Percentiles rank a stretch among this genome's conserved stretches.
Evolutionary conservation across 768 basidiomycete species (phyloP).

Genomic region (Termitomyces sp.): DNA sequence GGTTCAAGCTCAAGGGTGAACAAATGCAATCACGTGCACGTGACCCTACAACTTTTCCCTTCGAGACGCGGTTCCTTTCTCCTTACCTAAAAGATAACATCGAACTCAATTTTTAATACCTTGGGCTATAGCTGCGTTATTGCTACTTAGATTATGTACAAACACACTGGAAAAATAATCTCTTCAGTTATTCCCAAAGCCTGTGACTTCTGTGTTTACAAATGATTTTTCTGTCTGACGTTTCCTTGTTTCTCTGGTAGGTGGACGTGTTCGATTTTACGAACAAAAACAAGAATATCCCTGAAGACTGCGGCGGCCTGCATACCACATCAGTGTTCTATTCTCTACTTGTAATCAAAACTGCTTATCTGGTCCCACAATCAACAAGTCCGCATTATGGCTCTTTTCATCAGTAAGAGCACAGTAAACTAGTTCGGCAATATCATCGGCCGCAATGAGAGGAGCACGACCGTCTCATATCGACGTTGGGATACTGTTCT

Average conservation of each 20-base stretch:
- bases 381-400: slow-evolving; percentile 16
- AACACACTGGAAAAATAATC: neutral
- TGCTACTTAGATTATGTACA: neutral
- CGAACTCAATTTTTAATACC: too few relatives aligned
- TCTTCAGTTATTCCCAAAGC: neutral
- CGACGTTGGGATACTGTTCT: neutral
- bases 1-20: neutral
- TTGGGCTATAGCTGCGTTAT: too few relatives aligned
- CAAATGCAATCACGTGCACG: neutral
- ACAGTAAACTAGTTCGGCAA: slow-evolving; percentile 23
- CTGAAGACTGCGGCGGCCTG: neutral
- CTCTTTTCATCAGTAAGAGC: slow-evolving; percentile 21
- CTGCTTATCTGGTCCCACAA: slow-evolving; percentile 14
- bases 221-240: neutral
- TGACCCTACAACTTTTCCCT: too few relatives aligned
- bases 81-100: too few relatives aligned
- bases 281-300: neutral
- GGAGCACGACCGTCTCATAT: slow-evolving; percentile 22
- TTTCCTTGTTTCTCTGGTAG: neutral
- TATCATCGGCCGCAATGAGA: slow-evolving; percentile 27
- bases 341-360: neutral
- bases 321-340: neutral
- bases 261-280: neutral
- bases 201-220: neutral
- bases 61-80: too few relatives aligned